phyloP scores from a whole-genome alignment of 371 early-diverging fungal species.

The Mucor saturninus region DNA sequence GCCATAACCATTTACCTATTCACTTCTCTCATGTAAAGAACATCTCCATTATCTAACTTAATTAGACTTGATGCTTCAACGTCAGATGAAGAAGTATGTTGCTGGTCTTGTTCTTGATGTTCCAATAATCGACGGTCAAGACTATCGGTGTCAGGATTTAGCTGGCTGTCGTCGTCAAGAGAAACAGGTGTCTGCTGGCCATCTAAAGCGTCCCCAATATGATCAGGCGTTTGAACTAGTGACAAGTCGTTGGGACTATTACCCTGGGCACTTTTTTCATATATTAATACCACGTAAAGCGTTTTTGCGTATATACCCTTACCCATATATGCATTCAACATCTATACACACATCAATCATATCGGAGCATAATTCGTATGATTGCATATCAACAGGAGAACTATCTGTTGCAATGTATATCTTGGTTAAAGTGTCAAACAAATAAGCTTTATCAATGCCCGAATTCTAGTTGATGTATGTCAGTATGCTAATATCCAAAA shows the following conservation, averaged over 20 bases:
- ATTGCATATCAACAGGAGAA: slow-evolving; percentile 92
- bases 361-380: slow-evolving; percentile 91
- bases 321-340: slow-evolving; percentile 81
- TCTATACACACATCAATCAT: slow-evolving; percentile 95
- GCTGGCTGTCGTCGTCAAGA: slow-evolving; percentile 9
- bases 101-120: slow-evolving; percentile 21
- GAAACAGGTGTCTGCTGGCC: slow-evolving; percentile 25
- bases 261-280: slow-evolving; percentile 33
- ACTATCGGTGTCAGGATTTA: slow-evolving; percentile 13
- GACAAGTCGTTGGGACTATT: slow-evolving; percentile 38
- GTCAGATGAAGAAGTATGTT: slow-evolving; percentile 23
- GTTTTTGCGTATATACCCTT: slow-evolving; percentile 18
- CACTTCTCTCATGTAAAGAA: slow-evolving; percentile 81
- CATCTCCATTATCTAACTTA: slow-evolving; percentile 82
- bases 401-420: slow-evolving; percentile 95
- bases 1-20: slow-evolving; percentile 55
- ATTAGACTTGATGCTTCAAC: slow-evolving; percentile 65
- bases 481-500: background rate
- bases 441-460: slow-evolving; percentile 93
- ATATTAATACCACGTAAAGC: no score
- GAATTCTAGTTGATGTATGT: slow-evolving; percentile 69
- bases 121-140: slow-evolving; percentile 21
- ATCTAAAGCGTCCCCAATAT: slow-evolving; percentile 5
- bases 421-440: slow-evolving; percentile 89
- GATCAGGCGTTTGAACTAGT: slow-evolving; percentile 19